These are phyloP conservation scores for Serendipita sp. DNA, from an alignment of 768 basidiomycete genomes.

Conservation along the genomic window DNA sequence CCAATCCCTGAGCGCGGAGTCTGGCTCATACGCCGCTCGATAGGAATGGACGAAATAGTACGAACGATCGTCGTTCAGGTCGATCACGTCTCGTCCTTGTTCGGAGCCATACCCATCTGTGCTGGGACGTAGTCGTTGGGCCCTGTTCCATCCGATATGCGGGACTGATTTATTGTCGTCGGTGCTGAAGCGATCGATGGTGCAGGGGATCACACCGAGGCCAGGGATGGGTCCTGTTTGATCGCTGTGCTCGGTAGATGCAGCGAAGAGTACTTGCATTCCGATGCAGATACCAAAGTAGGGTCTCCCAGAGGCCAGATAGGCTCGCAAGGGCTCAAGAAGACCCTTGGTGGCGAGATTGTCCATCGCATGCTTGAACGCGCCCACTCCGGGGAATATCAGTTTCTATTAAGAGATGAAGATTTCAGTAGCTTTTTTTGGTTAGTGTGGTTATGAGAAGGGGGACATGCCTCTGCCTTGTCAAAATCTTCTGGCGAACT, in stretches of 20 bases:
- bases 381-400: slow-evolving; percentile 93
- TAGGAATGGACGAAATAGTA: slow-evolving; percentile 99
- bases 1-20: slow-evolving; percentile 52
- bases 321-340: slow-evolving; percentile 61
- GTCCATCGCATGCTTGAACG: slow-evolving; percentile 76
- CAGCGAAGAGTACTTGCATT: slow-evolving; percentile 86
- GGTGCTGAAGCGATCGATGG: slow-evolving; percentile 53
- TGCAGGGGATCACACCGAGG: slow-evolving; percentile 69
- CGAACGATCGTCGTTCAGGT: slow-evolving; percentile 37
- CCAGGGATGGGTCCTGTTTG: slow-evolving; percentile 30
- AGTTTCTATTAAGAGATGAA: slow-evolving; percentile 54
- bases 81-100: slow-evolving; percentile 23
- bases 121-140: slow-evolving; percentile 34
- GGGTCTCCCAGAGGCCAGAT: slow-evolving; percentile 75
- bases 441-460: slow-evolving; percentile 2
- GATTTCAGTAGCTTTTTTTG: slow-evolving; percentile 11
- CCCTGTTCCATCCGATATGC: slow-evolving; percentile 95
- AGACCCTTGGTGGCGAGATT: slow-evolving; percentile 60
- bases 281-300: slow-evolving; percentile 99
- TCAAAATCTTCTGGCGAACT: slow-evolving; percentile 63
- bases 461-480: slow-evolving; percentile 65
- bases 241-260: slow-evolving; percentile 60
- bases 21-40: slow-evolving; percentile 59
- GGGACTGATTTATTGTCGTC: slow-evolving; percentile 73
- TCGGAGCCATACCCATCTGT: slow-evolving; percentile 14